Conservation (phyloP, 2,329 filamentous ascomycete species). For the Trichoderma endophyticum region DNA sequence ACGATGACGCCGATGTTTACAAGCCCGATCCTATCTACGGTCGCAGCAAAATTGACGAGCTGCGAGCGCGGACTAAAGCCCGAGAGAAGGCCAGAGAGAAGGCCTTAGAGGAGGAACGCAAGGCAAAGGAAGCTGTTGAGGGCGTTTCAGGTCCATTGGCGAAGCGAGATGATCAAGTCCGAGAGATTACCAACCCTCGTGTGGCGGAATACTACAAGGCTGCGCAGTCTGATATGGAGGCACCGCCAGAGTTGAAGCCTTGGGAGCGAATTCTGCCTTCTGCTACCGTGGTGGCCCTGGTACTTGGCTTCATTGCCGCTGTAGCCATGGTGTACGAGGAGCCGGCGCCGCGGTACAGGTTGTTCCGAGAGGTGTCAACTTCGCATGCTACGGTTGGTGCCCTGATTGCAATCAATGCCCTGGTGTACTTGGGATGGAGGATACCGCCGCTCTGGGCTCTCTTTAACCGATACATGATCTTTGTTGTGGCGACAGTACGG, state of each 20-base stretch:
- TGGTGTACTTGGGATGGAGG: slow-evolving; percentile 58
- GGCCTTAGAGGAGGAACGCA: slow-evolving; percentile 41
- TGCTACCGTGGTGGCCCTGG: slow-evolving; percentile 44
- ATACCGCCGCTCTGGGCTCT: slow-evolving; percentile 62
- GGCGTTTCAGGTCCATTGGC: slow-evolving; percentile 42
- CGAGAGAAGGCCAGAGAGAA: slow-evolving; percentile 47
- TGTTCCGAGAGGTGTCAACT: slow-evolving; percentile 60
- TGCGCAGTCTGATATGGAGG: slow-evolving; percentile 50
- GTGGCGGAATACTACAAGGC: slow-evolving; percentile 41
- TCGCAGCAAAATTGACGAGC: slow-evolving; percentile 53
- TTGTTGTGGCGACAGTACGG: slow-evolving; percentile 62
- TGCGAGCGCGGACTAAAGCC: slow-evolving; percentile 52
- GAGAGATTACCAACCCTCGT: slow-evolving; percentile 38
- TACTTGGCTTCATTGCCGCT: slow-evolving; percentile 43
- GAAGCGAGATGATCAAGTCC: slow-evolving; percentile 37
- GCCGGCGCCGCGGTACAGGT: slow-evolving; percentile 47
- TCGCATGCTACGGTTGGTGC: slow-evolving; percentile 61
- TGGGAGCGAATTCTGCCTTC: slow-evolving; percentile 57
- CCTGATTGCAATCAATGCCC: slow-evolving; percentile 58
- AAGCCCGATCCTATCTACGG: slow-evolving; percentile 55
- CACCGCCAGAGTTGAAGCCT: slow-evolving; percentile 47
- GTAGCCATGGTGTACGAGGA: slow-evolving; percentile 52
- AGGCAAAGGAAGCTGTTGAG: slow-evolving; percentile 41
- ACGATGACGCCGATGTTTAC: slow-evolving; percentile 27
- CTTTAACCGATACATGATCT: slow-evolving; percentile 66